Conservation (phyloP, 139 green algal genomes). For the Nannochloris sp. region DNA sequence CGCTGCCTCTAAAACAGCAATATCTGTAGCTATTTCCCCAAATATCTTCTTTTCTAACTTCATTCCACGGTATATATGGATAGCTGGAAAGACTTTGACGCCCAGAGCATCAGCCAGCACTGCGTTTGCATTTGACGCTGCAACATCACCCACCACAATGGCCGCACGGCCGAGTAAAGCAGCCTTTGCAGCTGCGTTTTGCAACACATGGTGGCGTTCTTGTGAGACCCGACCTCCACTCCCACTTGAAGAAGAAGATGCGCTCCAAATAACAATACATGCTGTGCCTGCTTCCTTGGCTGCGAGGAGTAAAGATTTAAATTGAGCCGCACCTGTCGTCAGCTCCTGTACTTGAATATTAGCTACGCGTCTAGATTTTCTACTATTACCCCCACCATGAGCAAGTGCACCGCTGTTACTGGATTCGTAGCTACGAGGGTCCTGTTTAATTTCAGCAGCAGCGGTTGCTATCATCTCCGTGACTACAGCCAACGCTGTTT, state of each 20-base stretch:
- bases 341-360: too few species aligned
- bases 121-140: conserved; percentile 29
- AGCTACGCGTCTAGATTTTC: too few species aligned
- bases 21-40: too few species aligned
- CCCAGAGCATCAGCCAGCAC: conserved; percentile 36
- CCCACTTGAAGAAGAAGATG: too few species aligned
- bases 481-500: conserved; percentile 1
- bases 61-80: conserved; percentile 43
- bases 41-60: conserved; percentile 25
- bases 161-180: background rate
- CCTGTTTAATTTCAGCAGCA: too few species aligned
- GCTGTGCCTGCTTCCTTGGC: background rate
- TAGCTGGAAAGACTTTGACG: conserved; percentile 25
- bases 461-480: background rate
- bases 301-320: conserved; percentile 41
- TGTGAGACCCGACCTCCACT: too few species aligned
- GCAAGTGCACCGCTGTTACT: too few species aligned
- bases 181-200: background rate
- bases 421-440: too few species aligned
- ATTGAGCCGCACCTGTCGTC: conserved; percentile 38
- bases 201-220: conserved; percentile 4
- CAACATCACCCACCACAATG: conserved; percentile 17
- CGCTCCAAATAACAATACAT: conserved; percentile 48
- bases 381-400: too few species aligned
- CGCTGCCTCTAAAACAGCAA: too few species aligned